Conservation (phyloP, 208 protist genomes). For the Crithidia bombi region DNA sequence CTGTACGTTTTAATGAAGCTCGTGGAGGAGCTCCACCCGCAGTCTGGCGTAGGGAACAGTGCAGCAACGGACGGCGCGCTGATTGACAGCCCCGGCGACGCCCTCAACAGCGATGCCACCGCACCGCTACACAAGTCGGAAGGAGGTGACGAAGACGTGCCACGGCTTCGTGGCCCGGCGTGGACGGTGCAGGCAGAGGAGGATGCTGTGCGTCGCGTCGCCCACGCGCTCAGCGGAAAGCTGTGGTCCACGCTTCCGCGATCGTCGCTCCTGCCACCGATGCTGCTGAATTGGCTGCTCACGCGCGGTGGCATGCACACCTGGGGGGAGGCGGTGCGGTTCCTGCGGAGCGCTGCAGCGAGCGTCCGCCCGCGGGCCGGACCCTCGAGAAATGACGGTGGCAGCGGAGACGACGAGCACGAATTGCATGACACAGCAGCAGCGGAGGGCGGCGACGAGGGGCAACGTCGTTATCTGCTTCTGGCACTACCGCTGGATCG, state of each 20-base stretch:
- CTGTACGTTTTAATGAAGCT: conserved; percentile 28
- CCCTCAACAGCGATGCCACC: not conserved
- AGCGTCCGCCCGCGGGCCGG: not conserved
- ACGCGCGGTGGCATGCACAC: conserved; percentile 17
- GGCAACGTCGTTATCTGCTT: not conserved
- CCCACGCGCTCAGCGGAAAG: conserved; percentile 13
- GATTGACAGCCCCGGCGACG: not conserved
- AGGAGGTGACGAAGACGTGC: not conserved
- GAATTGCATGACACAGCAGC: not conserved
- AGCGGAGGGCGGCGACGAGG: not conserved
- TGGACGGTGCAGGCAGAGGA: conserved; percentile 11
- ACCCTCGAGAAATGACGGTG: not conserved
- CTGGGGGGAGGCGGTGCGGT: conserved; percentile 27
- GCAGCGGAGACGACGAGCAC: not conserved
- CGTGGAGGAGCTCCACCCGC: conserved; percentile 31
- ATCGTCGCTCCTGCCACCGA: conserved; percentile 24
- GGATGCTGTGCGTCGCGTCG: conserved; percentile 17
- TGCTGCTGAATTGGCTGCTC: conserved; percentile 35
- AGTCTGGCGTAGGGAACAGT: too few relatives aligned
- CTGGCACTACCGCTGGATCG: conserved; percentile 22
- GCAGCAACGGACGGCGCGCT: too few relatives aligned
- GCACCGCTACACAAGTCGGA: not conserved
- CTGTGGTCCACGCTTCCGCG: conserved; percentile 20
- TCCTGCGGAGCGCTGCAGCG: conserved; percentile 1
- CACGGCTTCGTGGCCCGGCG: not conserved